Percentiles rank a stretch among this genome's conserved stretches.
Evolutionary conservation across 148 eudicot species (phyloP).

Genomic region (Chenopodium suecicum): DNA sequence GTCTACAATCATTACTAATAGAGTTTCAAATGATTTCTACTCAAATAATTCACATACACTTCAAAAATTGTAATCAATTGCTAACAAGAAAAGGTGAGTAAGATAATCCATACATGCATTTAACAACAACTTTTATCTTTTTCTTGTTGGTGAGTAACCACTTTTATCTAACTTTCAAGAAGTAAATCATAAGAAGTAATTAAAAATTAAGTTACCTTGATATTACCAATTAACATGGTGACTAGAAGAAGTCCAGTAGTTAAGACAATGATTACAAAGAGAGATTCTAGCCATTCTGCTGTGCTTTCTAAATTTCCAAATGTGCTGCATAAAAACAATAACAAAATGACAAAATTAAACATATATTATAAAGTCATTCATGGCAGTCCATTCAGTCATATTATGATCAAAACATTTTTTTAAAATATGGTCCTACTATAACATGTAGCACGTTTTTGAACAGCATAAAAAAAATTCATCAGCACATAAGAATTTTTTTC

Average conservation of each 20-base stretch:
- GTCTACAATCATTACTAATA: too few species aligned
- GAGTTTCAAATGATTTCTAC: neutral
- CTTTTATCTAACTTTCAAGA: neutral
- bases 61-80: too few species aligned
- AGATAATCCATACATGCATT: neutral
- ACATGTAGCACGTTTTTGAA: neutral
- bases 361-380: neutral
- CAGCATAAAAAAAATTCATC: neutral
- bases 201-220: conserved; percentile 51
- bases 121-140: neutral
- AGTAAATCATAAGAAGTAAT: neutral
- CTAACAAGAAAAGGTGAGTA: too few species aligned
- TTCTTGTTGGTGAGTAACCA: too few species aligned
- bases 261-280: conserved; percentile 78
- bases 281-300: conserved; percentile 82
- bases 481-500: neutral
- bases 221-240: conserved; percentile 95
- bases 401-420: neutral
- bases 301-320: conserved; percentile 94
- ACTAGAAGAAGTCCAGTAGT: conserved; percentile 85
- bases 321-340: conserved; percentile 46
- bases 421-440: neutral
- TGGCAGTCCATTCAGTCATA: neutral
- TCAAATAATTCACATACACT: neutral
- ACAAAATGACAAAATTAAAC: neutral